Conservation (phyloP, 306 rosid species). For the Cicer cuneatum region DNA sequence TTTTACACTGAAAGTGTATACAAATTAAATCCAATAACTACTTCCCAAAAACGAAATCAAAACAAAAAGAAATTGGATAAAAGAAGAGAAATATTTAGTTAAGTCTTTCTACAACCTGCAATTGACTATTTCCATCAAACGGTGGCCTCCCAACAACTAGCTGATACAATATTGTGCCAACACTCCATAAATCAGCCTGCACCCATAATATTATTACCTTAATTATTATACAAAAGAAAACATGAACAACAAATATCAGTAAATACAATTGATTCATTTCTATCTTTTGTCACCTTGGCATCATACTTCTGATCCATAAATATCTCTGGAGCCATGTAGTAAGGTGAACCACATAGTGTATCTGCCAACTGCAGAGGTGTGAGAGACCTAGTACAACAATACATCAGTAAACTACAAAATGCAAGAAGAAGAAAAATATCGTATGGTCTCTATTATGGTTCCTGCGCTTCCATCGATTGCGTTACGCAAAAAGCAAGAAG, state of each 20-base stretch:
- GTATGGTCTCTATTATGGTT: no score
- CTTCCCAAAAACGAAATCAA: not conserved
- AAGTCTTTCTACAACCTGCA: conserved; percentile 65
- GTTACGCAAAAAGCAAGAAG: no score
- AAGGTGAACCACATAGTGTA: conserved; percentile 93
- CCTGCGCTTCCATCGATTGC: no score
- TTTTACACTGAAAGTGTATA: no score
- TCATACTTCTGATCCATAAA: conserved; percentile 73
- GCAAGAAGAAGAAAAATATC: no score
- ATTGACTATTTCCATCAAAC: conserved; percentile 75
- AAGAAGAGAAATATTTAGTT: not conserved
- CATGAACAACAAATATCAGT: conserved; percentile 5
- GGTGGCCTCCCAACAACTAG: conserved; percentile 92
- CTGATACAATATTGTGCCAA: conserved; percentile 93
- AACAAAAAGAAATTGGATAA: not conserved
- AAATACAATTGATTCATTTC: conserved; percentile 31
- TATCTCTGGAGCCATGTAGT: conserved; percentile 99
- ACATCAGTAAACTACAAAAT: conserved; percentile 42
- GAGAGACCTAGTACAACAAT: conserved; percentile 71
- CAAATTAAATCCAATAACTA: not conserved
- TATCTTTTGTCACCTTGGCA: conserved; percentile 73
- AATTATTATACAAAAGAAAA: conserved; percentile 21
- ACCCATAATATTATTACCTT: conserved; percentile 31
- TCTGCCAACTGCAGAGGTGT: conserved; percentile 76
- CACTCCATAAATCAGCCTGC: conserved; percentile 99